Percentiles rank a stretch among this genome's conserved stretches.
These are phyloP conservation scores for Yamadazyma kanchanaburiensis DNA, from an alignment of 1,139 yeast genomes.

Conservation along the genomic window DNA sequence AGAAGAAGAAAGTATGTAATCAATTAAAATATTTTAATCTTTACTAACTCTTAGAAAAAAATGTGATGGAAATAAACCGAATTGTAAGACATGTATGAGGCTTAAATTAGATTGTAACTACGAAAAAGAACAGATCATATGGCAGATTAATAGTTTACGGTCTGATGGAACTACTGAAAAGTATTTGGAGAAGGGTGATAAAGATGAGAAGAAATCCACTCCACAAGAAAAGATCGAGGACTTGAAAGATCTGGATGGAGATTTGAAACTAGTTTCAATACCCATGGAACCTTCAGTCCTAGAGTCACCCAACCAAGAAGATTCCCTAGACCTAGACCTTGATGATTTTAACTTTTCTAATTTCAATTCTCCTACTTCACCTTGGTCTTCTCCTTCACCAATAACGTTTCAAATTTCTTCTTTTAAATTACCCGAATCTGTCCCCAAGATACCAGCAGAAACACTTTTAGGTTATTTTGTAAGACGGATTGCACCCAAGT, in stretches of 20 bases:
- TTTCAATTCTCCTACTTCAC: too few relatives aligned
- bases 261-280: too few relatives aligned
- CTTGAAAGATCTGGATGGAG: too few relatives aligned
- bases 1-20: slow-evolving; percentile 7
- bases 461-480: slow-evolving; percentile 6
- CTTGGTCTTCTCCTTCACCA: not conserved
- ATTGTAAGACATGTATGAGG: slow-evolving; percentile 7
- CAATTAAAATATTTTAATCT: too few relatives aligned
- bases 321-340: not conserved
- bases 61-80: slow-evolving; percentile 9
- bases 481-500: slow-evolving; percentile 7
- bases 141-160: slow-evolving; percentile 6
- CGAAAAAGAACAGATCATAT: slow-evolving; percentile 4
- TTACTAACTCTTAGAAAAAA: slow-evolving; percentile 7
- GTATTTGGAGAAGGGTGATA: slow-evolving; percentile 1
- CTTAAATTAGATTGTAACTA: slow-evolving; percentile 8
- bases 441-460: slow-evolving; percentile 6
- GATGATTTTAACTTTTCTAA: too few relatives aligned
- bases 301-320: not conserved
- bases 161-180: slow-evolving; percentile 4
- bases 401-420: not conserved
- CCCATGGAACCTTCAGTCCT: too few relatives aligned
- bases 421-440: slow-evolving; percentile 6
- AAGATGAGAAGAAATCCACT: not conserved
- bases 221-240: too few relatives aligned